phyloP scores from a whole-genome alignment of 2,329 filamentous ascomycete species.

The Acrocalymma vagum region DNA sequence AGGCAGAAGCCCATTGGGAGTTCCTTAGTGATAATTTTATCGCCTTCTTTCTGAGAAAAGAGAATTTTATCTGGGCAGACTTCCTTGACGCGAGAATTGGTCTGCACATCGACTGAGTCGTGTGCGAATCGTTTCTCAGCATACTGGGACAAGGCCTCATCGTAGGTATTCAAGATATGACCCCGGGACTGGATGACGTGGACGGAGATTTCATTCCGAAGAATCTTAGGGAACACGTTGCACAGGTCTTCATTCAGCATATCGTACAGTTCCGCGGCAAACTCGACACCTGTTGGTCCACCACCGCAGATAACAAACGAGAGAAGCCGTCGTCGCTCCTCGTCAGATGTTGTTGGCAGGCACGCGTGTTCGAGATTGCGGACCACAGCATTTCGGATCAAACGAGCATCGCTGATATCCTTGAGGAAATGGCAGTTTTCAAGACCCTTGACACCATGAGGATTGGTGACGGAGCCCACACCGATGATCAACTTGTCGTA shows the following conservation, averaged over 20 bases:
- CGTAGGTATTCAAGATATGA: constrained; percentile 98
- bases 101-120: constrained; percentile 90
- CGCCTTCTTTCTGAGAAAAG: constrained; percentile 85
- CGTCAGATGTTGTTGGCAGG: constrained; percentile 88
- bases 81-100: constrained; percentile 92
- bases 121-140: constrained; percentile 90
- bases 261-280: constrained; percentile 95
- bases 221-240: constrained; percentile 81
- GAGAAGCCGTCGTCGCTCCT: constrained; percentile 84
- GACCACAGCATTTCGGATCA: constrained; percentile 88
- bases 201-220: constrained; percentile 98
- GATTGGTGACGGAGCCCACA: constrained; percentile 91
- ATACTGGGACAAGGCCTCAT: constrained; percentile 91
- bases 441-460: constrained; percentile 93
- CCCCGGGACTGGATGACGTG: constrained; percentile 94
- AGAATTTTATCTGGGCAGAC: constrained; percentile 84
- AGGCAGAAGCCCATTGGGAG: constrained; percentile 95
- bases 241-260: constrained; percentile 94
- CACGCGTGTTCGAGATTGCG: constrained; percentile 90
- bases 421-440: constrained; percentile 96
- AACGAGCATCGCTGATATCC: constrained; percentile 88
- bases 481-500: constrained; percentile 97
- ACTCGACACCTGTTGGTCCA: constrained; percentile 96
- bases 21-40: constrained; percentile 83
- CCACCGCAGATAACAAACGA: constrained; percentile 97